These are phyloP conservation scores for Marasmius sp. DNA, from an alignment of 1,284 basidiomycete species.

Conservation along the genomic window DNA sequence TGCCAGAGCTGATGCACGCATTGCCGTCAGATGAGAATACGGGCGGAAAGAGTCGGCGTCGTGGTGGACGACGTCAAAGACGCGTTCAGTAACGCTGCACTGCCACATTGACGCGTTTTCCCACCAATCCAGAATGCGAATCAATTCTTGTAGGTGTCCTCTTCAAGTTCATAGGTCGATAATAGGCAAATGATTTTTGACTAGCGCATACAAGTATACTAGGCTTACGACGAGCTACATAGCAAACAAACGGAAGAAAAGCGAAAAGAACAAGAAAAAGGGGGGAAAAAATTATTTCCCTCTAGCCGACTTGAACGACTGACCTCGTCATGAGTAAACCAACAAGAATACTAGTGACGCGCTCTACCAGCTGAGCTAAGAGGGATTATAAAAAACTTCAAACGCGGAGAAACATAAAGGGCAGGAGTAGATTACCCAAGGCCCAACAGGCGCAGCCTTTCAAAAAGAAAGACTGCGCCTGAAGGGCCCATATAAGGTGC, in stretches of 20 bases:
- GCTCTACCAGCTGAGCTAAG: constrained; percentile 62
- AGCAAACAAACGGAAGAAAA: not conserved
- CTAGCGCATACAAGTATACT: too few species aligned
- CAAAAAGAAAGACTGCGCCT: not conserved
- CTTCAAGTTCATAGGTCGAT: too few species aligned
- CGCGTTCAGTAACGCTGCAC: too few species aligned
- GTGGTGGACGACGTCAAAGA: too few species aligned
- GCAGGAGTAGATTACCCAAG: not conserved
- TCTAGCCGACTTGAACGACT: constrained; percentile 3
- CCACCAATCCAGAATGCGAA: too few species aligned
- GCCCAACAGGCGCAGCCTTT: not conserved
- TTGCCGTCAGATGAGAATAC: not conserved
- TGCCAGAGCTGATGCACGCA: not conserved
- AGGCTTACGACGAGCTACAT: not conserved
- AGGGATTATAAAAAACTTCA: not conserved
- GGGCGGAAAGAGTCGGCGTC: too few species aligned
- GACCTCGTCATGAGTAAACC: not conserved
- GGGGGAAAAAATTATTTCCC: not conserved
- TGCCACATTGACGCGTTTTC: too few species aligned
- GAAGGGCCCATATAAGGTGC: not conserved
- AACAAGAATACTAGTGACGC: constrained; percentile 50
- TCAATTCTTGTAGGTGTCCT: too few species aligned
- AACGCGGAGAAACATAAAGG: not conserved
- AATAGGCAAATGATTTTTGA: too few species aligned
- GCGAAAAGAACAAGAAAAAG: not conserved